phyloP scores from a whole-genome alignment of 768 basidiomycete genomes.

The Termitomyces titanicus region DNA sequence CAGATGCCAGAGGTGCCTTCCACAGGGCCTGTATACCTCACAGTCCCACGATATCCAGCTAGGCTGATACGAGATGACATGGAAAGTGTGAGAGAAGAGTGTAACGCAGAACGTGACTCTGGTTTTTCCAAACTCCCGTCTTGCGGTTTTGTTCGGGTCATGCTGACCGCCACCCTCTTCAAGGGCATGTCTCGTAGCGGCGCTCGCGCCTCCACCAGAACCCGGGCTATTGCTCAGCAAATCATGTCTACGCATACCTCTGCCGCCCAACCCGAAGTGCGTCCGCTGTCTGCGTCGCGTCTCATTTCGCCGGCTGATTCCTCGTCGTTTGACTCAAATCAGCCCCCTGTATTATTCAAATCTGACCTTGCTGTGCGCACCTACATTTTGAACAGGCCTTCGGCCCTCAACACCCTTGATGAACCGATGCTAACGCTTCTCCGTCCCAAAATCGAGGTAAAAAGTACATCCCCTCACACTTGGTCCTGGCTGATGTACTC shows the following conservation, averaged over 20 bases:
- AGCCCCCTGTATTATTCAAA: conserved; percentile 65
- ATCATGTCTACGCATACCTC: conserved; percentile 39
- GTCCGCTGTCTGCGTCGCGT: conserved; percentile 12
- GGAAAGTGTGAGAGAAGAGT: conserved; percentile 16
- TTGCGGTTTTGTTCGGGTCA: conserved; percentile 5
- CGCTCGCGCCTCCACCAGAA: conserved; percentile 34
- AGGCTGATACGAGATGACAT: conserved; percentile 44
- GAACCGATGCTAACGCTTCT: conserved; percentile 72
- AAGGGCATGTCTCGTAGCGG: conserved; percentile 41
- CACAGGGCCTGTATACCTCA: conserved; percentile 67
- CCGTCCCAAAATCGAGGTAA: conserved; percentile 72
- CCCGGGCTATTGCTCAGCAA: conserved; percentile 43
- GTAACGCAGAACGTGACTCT: conserved; percentile 24
- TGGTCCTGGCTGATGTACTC: conserved; percentile 8
- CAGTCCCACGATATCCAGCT: conserved; percentile 57
- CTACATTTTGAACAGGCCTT: conserved; percentile 77
- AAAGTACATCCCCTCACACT: conserved; percentile 12
- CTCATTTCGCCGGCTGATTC: conserved; percentile 8
- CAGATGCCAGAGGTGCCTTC: conserved; percentile 64
- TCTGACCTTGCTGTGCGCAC: conserved; percentile 59
- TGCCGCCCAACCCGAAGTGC: conserved; percentile 31
- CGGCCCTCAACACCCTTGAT: conserved; percentile 81
- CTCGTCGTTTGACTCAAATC: conserved; percentile 12
- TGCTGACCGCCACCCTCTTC: conserved; percentile 22
- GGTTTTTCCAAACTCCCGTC: conserved; percentile 2